Percentiles rank a stretch among this genome's conserved stretches.
phyloP scores from a whole-genome alignment of 768 basidiomycete species.

The Lanmaoa rubissima region DNA sequence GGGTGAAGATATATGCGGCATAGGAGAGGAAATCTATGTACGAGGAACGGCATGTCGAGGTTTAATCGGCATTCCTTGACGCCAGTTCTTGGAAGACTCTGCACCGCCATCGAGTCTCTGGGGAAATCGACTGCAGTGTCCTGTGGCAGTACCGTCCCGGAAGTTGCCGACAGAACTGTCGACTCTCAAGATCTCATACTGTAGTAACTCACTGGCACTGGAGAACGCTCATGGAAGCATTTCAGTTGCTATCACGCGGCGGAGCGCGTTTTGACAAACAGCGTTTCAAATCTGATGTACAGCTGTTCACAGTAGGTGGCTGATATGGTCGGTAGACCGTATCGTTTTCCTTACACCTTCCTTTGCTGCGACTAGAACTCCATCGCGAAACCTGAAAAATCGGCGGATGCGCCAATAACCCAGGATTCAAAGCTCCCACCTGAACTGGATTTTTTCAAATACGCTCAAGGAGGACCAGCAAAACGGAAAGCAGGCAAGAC shows the following conservation, averaged over 20 bases:
- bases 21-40: too few species aligned
- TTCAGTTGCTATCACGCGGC: constrained; percentile 86
- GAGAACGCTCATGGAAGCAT: constrained; percentile 66
- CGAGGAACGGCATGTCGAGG: too few species aligned
- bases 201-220: neutral
- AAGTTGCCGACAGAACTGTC: constrained; percentile 8
- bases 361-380: constrained; percentile 23
- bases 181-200: neutral
- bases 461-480: constrained; percentile 53
- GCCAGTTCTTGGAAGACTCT: too few species aligned
- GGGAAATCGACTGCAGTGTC: too few species aligned
- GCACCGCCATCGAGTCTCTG: too few species aligned
- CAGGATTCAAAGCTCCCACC: constrained; percentile 58
- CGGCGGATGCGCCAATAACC: constrained; percentile 19
- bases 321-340: neutral
- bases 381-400: constrained; percentile 21
- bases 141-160: neutral
- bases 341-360: neutral
- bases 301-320: constrained; percentile 61
- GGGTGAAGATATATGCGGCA: too few species aligned
- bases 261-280: constrained; percentile 80
- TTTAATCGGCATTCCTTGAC: too few species aligned
- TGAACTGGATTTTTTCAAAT: constrained; percentile 92
- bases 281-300: constrained; percentile 65
- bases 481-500: constrained; percentile 49